These are phyloP conservation scores for Annulohypoxylon nitens DNA, from an alignment of 495 filamentous ascomycete genomes.

Conservation along the genomic window DNA sequence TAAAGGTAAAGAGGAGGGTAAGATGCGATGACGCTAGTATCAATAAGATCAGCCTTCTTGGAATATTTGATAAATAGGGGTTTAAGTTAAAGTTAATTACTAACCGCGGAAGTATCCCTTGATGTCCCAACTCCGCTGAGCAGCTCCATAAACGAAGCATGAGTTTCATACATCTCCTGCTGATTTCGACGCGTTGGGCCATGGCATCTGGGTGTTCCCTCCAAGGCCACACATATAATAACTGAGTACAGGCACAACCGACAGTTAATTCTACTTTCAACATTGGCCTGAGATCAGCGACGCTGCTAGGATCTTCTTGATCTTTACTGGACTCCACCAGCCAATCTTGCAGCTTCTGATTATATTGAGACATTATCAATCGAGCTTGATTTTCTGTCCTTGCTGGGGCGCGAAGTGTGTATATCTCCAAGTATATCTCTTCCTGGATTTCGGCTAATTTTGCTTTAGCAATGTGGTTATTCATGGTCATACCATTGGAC, in stretches of 20 bases:
- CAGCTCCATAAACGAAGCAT: conserved; percentile 25
- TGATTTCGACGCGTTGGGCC: background rate
- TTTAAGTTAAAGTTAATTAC: background rate
- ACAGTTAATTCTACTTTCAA: conserved; percentile 17
- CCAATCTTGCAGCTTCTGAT: conserved; percentile 21
- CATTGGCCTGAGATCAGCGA: background rate
- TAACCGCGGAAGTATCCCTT: conserved; percentile 34
- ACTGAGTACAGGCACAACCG: conserved; percentile 24
- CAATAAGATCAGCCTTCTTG: background rate
- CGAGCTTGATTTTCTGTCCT: conserved; percentile 28
- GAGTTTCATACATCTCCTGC: conserved; percentile 26
- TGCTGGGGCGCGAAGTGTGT: conserved; percentile 19
- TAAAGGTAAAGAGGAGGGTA: conserved; percentile 37
- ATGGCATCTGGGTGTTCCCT: conserved; percentile 18
- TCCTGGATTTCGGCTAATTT: conserved; percentile 36
- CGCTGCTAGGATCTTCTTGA: conserved; percentile 2
- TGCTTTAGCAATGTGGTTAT: conserved; percentile 15
- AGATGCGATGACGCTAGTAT: conserved; percentile 25
- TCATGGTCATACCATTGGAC: background rate
- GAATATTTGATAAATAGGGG: background rate
- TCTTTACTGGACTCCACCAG: background rate
- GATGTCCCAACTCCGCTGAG: conserved; percentile 5
- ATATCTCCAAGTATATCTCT: conserved; percentile 28
- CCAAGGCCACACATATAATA: conserved; percentile 32
- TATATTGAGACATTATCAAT: conserved; percentile 10